These are phyloP conservation scores for Puya raimondii DNA, from an alignment of 176 grass and related monocot genomes.

Conservation along the genomic window DNA sequence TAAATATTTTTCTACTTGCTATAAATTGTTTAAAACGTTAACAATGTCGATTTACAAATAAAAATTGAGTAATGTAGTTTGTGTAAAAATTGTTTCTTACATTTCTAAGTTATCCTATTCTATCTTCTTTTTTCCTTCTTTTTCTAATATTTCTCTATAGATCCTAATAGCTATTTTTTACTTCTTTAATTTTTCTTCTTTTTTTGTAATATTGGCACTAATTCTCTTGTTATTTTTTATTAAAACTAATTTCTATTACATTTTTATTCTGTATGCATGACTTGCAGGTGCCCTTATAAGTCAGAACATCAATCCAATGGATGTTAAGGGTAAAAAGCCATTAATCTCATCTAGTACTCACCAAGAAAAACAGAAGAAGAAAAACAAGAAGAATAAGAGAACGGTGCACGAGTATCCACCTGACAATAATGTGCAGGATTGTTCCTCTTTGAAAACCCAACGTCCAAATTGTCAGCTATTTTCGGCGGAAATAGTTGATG, in stretches of 20 bases:
- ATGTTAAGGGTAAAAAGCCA: neutral
- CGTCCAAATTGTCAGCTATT: neutral
- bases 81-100: too few relatives aligned
- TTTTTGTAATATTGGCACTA: too few relatives aligned
- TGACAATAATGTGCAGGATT: neutral
- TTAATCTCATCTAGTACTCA: neutral
- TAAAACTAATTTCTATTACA: neutral
- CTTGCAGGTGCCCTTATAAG: neutral
- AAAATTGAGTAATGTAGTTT: too few relatives aligned
- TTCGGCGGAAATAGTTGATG: neutral
- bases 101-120: too few relatives aligned
- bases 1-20: too few relatives aligned
- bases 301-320: constrained; percentile 2
- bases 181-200: too few relatives aligned
- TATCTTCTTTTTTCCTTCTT: too few relatives aligned
- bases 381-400: constrained; percentile 17
- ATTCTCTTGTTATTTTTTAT: too few relatives aligned
- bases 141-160: too few relatives aligned
- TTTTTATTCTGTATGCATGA: neutral
- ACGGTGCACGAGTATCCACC: constrained; percentile 13
- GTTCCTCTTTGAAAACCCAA: neutral
- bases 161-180: too few relatives aligned
- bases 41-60: too few relatives aligned
- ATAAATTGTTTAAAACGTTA: too few relatives aligned
- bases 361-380: neutral